Evolutionary conservation across 2,329 filamentous ascomycete species (phyloP).

Genomic region (Beauveria asiatica): DNA sequence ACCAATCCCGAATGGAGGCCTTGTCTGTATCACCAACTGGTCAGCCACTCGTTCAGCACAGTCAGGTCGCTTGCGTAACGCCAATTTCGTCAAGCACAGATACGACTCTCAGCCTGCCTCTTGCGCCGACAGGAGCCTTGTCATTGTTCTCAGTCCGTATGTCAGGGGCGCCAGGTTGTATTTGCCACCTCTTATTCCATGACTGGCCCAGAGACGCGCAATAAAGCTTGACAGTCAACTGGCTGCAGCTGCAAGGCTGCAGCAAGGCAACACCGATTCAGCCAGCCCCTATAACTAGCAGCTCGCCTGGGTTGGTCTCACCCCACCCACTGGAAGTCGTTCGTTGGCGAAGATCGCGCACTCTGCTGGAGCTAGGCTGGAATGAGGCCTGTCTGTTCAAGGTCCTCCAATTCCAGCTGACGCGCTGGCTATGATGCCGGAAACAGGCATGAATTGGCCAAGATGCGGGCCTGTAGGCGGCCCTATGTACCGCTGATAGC

Average conservation of each 20-base stretch:
- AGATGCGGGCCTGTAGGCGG: neutral
- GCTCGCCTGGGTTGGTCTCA: neutral
- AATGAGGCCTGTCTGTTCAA: neutral
- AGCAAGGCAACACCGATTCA: neutral
- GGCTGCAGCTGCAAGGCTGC: conserved; percentile 1
- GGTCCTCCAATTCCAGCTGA: neutral
- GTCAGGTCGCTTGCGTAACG: neutral
- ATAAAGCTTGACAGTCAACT: neutral
- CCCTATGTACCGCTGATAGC: neutral
- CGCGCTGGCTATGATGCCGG: neutral
- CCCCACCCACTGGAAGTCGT: neutral
- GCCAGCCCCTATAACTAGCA: neutral
- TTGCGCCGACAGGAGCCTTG: neutral
- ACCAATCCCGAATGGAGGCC: neutral
- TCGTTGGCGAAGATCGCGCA: conserved; percentile 2
- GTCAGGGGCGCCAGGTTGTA: neutral
- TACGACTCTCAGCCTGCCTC: neutral
- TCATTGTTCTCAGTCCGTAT: neutral
- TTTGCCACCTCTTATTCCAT: neutral
- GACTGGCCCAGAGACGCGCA: no score
- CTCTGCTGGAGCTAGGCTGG: neutral
- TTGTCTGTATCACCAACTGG: neutral
- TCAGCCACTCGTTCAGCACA: neutral
- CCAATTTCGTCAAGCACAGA: neutral
- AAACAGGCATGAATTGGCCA: neutral